Percentiles rank a stretch among this genome's conserved stretches.
phyloP scores from a whole-genome alignment of 176 grass and related monocot species.

The Musa troglodytarum region DNA sequence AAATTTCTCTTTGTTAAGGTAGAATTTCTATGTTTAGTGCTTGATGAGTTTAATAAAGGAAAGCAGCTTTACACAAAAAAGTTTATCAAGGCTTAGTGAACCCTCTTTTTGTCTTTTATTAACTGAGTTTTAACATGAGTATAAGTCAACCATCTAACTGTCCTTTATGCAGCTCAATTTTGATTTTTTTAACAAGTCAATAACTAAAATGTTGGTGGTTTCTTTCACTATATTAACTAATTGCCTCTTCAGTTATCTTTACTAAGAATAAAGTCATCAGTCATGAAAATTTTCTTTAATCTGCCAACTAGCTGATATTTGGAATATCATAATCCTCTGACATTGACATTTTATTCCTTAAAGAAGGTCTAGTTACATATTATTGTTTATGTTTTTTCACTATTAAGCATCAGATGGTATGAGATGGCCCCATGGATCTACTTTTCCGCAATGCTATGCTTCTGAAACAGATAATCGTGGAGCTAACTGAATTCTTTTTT shows the following conservation, averaged over 20 bases:
- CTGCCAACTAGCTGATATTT: not conserved
- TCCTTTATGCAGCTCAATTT: not conserved
- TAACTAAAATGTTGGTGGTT: no score
- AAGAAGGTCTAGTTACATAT: not conserved
- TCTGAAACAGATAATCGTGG: not conserved
- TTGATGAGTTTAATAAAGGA: not conserved
- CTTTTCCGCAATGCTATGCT: not conserved
- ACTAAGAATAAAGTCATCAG: not conserved
- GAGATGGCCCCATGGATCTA: not conserved
- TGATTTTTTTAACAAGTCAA: no score
- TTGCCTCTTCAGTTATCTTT: no score
- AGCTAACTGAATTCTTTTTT: not conserved
- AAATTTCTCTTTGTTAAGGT: not conserved
- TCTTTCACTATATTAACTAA: no score
- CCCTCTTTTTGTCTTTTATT: no score
- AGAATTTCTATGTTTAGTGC: not conserved
- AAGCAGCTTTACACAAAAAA: not conserved
- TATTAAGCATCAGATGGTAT: conserved; percentile 1
- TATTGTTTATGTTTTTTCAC: not conserved
- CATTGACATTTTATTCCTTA: conserved; percentile 1
- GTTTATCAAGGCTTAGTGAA: not conserved
- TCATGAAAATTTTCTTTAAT: not conserved
- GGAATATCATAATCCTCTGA: not conserved
- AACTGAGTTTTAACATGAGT: no score
- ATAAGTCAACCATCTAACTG: not conserved